A percentile compares a stretch with the other conserved stretches of the same genome.
phyloP scores from a whole-genome alignment of 164 flowering plant genomes.

The Annona cherimola region DNA sequence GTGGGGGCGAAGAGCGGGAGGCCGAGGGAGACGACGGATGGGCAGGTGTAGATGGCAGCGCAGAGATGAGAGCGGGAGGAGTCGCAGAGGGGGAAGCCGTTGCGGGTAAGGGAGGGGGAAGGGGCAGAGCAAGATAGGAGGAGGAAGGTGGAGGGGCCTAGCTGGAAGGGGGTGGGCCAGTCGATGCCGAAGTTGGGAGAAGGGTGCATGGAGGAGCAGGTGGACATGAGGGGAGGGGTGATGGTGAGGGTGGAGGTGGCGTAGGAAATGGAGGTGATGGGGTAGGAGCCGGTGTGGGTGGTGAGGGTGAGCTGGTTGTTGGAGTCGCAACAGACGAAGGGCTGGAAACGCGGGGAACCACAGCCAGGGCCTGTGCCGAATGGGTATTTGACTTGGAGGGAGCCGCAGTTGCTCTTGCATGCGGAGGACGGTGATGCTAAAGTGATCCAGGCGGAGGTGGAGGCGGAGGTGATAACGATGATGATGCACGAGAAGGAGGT shows the following conservation, averaged over 20 bases:
- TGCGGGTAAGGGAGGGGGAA: slow-evolving; percentile 28
- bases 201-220: slow-evolving; percentile 42
- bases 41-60: slow-evolving; percentile 39
- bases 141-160: slow-evolving; percentile 38
- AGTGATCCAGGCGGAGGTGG: not conserved
- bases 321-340: slow-evolving; percentile 33
- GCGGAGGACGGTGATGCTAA: slow-evolving; percentile 4
- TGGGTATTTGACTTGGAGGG: slow-evolving; percentile 35
- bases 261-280: slow-evolving; percentile 43
- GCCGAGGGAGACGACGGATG: slow-evolving; percentile 32
- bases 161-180: slow-evolving; percentile 50
- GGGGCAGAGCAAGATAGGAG: slow-evolving; percentile 38
- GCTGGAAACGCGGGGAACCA: slow-evolving; percentile 48
- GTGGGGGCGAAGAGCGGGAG: slow-evolving; percentile 33
- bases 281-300: slow-evolving; percentile 50
- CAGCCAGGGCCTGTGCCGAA: slow-evolving; percentile 47
- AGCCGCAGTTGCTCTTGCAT: slow-evolving; percentile 35
- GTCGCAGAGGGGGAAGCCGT: slow-evolving; percentile 36
- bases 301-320: slow-evolving; percentile 36
- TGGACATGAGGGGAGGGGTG: slow-evolving; percentile 44
- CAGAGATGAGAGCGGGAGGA: slow-evolving; percentile 33
- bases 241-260: slow-evolving; percentile 33
- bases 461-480: not conserved
- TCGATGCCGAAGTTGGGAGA: slow-evolving; percentile 47
- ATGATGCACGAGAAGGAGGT: not conserved